A percentile compares a stretch with the other conserved stretches of the same genome.
Conservation (phyloP, 306 rosid species). For the Vachellia collinsii region DNA sequence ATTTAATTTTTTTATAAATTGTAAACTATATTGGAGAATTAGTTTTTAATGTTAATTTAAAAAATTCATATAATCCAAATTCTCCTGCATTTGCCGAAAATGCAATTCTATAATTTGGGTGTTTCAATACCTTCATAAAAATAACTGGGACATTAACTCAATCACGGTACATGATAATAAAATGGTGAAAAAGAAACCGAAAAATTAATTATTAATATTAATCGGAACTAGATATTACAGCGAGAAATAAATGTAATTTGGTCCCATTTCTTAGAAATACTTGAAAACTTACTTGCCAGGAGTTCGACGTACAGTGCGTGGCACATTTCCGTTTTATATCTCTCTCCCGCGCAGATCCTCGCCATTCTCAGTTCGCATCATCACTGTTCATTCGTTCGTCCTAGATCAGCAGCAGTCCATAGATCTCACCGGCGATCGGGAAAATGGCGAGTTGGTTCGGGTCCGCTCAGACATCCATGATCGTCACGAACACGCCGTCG, state of each 20-base stretch:
- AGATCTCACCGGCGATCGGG: conserved; percentile 19
- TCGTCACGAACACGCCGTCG: conserved; percentile 71
- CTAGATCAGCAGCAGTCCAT: background rate
- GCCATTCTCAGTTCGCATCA: background rate
- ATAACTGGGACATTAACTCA: too few relatives aligned
- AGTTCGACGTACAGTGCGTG: too few relatives aligned
- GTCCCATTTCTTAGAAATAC: background rate
- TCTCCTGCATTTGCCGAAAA: too few relatives aligned
- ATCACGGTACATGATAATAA: too few relatives aligned
- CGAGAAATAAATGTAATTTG: background rate
- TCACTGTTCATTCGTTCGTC: background rate
- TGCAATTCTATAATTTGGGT: too few relatives aligned
- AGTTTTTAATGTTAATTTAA: too few relatives aligned
- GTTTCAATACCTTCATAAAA: too few relatives aligned
- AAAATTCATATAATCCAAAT: too few relatives aligned
- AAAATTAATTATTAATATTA: too few relatives aligned
- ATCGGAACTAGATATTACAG: background rate
- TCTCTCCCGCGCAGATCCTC: conserved; percentile 23
- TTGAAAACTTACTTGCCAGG: background rate
- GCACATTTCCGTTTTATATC: background rate
- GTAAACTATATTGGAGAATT: too few relatives aligned
- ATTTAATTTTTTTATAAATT: too few relatives aligned
- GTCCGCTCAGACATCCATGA: conserved; percentile 52
- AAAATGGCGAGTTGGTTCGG: conserved; percentile 66
- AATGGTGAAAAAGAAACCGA: too few relatives aligned